Evolutionary conservation across 306 rosid genomes (phyloP).

Genomic region (Rosa persica): DNA sequence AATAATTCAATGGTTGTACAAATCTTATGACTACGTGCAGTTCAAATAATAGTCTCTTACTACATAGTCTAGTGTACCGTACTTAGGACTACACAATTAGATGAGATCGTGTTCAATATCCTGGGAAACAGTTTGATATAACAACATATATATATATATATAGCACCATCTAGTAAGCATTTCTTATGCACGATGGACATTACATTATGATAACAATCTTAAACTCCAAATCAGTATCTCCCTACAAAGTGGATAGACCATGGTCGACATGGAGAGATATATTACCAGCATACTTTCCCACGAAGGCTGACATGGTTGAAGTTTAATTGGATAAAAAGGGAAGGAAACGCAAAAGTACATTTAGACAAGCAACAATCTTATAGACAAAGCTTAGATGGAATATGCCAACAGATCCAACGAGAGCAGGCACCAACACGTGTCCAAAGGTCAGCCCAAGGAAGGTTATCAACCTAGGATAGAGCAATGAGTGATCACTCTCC

Average conservation of each 20-base stretch:
- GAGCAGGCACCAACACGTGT: conserved; percentile 53
- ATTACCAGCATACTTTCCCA: conserved; percentile 86
- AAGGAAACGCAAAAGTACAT: conserved; percentile 42
- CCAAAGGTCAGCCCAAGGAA: conserved; percentile 55
- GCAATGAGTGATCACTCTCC: conserved; percentile 60
- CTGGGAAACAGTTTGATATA: not conserved
- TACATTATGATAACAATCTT: not conserved
- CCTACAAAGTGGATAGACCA: not conserved
- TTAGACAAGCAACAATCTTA: conserved; percentile 33
- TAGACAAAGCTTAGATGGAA: conserved; percentile 45
- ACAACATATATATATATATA: too few species aligned
- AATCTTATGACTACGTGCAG: not conserved
- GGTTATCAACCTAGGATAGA: conserved; percentile 67
- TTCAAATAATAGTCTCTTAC: not conserved
- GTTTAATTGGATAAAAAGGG: conserved; percentile 30
- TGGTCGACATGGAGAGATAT: conserved; percentile 8
- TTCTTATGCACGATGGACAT: too few species aligned
- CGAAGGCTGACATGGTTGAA: conserved; percentile 83
- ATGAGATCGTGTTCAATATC: not conserved
- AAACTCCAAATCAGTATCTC: not conserved
- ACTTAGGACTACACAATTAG: not conserved
- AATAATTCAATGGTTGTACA: not conserved
- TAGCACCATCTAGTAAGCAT: not conserved
- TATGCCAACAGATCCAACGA: conserved; percentile 40
- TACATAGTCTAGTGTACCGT: not conserved